phyloP scores from a whole-genome alignment of 192 early-diverging fungal species.

The Neocallimastix lanati region DNA sequence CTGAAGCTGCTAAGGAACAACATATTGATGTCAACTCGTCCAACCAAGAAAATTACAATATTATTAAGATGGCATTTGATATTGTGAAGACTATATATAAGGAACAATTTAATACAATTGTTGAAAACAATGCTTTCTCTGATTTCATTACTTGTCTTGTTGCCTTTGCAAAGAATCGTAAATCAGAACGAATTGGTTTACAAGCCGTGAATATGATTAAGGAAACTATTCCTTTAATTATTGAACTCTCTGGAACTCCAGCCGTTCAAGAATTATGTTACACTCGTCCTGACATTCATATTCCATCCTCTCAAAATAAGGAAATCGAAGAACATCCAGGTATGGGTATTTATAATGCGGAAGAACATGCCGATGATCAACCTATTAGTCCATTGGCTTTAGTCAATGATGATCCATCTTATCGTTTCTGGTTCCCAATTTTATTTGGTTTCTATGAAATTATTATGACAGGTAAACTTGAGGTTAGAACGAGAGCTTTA shows the following conservation, averaged over 20 bases:
- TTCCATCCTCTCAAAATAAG: slow-evolving; percentile 20
- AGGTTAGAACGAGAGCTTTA: slow-evolving; percentile 72
- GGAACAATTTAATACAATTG: slow-evolving; percentile 45
- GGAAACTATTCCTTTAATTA: slow-evolving; percentile 16
- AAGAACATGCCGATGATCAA: not conserved
- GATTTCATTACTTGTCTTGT: slow-evolving; percentile 30
- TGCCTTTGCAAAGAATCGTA: slow-evolving; percentile 46
- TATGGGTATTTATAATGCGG: not conserved
- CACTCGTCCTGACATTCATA: slow-evolving; percentile 34
- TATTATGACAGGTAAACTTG: slow-evolving; percentile 78
- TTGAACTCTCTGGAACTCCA: slow-evolving; percentile 38
- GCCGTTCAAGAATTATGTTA: slow-evolving; percentile 24
- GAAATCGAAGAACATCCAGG: not conserved
- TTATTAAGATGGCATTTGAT: slow-evolving; percentile 58
- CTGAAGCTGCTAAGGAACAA: slow-evolving; percentile 41
- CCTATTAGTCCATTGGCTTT: not conserved
- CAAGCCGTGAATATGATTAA: not conserved
- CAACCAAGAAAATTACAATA: slow-evolving; percentile 17
- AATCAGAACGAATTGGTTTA: not conserved
- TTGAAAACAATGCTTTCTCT: slow-evolving; percentile 23
- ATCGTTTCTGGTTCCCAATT: slow-evolving; percentile 64
- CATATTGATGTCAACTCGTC: slow-evolving; percentile 21
- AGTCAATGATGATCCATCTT: slow-evolving; percentile 26
- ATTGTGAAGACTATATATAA: slow-evolving; percentile 37
- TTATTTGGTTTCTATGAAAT: slow-evolving; percentile 73